Evolutionary conservation across 2,329 filamentous ascomycete species (phyloP), one percentile per base, ranked within the genome.

Genomic region (Pyrenophora graminea): DNA sequence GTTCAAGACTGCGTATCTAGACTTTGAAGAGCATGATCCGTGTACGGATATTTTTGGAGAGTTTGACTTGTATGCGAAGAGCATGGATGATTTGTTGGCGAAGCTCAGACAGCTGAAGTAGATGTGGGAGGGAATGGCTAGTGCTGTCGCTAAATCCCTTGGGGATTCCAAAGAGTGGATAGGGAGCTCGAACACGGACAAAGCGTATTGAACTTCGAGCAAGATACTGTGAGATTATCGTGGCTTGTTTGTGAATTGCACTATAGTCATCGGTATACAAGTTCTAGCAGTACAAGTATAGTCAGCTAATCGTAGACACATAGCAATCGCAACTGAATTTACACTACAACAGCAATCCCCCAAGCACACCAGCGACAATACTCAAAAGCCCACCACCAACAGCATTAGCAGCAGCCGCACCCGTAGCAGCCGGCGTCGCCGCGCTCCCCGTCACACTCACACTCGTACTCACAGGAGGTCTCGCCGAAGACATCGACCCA

Each of bases 1-100:
- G 9, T 66, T 64, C 17, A 62, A 60, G 40, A 66, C 63, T 2
- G 63, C 63, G n/a, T 66, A 62, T 47, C 6, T 66, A 31, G 54
- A 58, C 13, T 63, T 63, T 17, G 63, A 66, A 10, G 63, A 66
- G 33, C 62, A 60, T 27, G 60, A 64, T 43, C 60, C 63, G 0
- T 58, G 58, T 7, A 64, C 62, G 1, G 58, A 61, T 25, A 46
- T 64, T 3, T 64, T 64, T 55, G 63, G 63, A 0, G 43, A 61
- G 39, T 66, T 66, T 39, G 62, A 66, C 44, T 4, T 66, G n/a
- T 66, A 66, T 47, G 63, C 58, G 3, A 38, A 47, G 10, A 61
- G 59, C 43, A 66, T 66, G 63, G 43, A 42, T 10, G 57, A 63
- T 8, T 32, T 66, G 13, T 37, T 64, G 36, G 39, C 33, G n/a